Conservation (phyloP, 306 rosid species). For the Vachellia collinsii region DNA sequence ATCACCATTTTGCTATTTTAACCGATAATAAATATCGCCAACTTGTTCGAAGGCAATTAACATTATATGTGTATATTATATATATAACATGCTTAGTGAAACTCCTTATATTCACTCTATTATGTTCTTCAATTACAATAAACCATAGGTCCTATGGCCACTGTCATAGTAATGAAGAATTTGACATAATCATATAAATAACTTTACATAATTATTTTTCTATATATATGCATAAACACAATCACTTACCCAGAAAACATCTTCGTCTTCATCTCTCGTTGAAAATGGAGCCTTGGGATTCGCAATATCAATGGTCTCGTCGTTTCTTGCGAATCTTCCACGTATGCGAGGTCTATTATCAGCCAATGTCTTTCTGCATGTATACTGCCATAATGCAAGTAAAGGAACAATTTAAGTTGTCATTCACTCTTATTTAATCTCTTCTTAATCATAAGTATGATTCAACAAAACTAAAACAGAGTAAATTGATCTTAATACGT, state of each 20-base stretch:
- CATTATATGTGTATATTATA: no score
- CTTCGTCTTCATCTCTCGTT: slow-evolving; percentile 66
- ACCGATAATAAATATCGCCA: neutral
- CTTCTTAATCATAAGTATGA: neutral
- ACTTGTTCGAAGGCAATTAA: neutral
- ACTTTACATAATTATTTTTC: no score
- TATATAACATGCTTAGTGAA: no score
- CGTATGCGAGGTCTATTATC: slow-evolving; percentile 93
- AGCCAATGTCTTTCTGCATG: slow-evolving; percentile 96
- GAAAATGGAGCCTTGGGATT: slow-evolving; percentile 67
- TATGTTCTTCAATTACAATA: no score
- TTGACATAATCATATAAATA: no score
- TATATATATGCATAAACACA: no score
- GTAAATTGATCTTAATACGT: neutral
- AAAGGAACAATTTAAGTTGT: neutral
- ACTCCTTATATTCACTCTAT: no score
- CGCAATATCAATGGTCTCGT: slow-evolving; percentile 62
- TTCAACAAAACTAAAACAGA: no score
- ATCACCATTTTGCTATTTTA: neutral
- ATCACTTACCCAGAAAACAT: slow-evolving; percentile 73
- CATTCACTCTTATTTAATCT: neutral
- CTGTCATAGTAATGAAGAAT: no score
- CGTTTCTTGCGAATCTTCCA: slow-evolving; percentile 95
- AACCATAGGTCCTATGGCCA: no score
- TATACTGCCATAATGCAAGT: slow-evolving; percentile 56